Percentiles rank a stretch among this genome's conserved stretches.
Evolutionary conservation across 805 yeast species (phyloP).

Genomic region (Danielozyma ontarioensis): DNA sequence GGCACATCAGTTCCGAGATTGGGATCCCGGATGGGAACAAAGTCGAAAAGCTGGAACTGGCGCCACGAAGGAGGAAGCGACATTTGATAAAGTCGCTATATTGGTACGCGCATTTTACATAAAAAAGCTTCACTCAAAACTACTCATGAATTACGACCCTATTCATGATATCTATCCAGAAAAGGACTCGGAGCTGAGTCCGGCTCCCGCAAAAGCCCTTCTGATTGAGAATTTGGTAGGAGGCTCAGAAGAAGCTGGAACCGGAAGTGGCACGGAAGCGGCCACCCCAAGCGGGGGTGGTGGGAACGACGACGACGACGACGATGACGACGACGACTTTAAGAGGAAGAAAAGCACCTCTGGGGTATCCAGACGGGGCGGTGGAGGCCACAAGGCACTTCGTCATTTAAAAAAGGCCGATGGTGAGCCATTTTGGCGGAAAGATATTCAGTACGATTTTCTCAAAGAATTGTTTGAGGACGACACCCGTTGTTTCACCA

Average conservation of each 20-base stretch:
- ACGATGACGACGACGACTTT: slow-evolving; percentile 2
- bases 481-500: slow-evolving; percentile 60
- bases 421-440: slow-evolving; percentile 88
- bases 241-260: slow-evolving; percentile 2
- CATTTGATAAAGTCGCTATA: slow-evolving; percentile 5
- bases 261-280: slow-evolving; percentile 1
- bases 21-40: slow-evolving; percentile 83
- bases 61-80: slow-evolving; percentile 46
- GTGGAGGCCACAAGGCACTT: slow-evolving; percentile 23
- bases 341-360: slow-evolving; percentile 13
- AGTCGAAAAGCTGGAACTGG: slow-evolving; percentile 83
- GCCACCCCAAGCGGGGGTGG: slow-evolving; percentile 1
- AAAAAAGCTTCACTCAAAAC: too few species aligned
- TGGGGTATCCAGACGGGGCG: slow-evolving; percentile 12
- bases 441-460: slow-evolving; percentile 82
- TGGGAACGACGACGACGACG: slow-evolving; percentile 2
- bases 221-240: background rate
- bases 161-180: slow-evolving; percentile 33
- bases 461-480: slow-evolving; percentile 61
- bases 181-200: too few species aligned
- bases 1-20: slow-evolving; percentile 54
- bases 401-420: slow-evolving; percentile 81
- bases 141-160: slow-evolving; percentile 38
- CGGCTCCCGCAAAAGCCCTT: background rate
- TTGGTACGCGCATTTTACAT: background rate